Percentiles rank a stretch among this genome's conserved stretches.
phyloP scores from a whole-genome alignment of 768 basidiomycete species.

The Gymnopilus junonius region DNA sequence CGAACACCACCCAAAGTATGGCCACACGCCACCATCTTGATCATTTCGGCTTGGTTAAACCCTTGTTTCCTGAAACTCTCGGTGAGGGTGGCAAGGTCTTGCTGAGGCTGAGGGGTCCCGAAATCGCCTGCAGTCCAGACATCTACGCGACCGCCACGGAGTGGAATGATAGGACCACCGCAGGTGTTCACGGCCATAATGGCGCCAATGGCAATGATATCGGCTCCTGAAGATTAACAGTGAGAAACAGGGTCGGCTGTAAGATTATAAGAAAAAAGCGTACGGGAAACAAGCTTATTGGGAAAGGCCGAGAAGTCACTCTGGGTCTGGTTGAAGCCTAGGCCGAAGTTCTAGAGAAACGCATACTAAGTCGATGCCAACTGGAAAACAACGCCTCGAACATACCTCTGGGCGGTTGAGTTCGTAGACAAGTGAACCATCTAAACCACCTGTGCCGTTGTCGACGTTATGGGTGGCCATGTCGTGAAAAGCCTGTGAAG shows the following conservation, averaged over 20 bases:
- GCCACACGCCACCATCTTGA: constrained; percentile 53
- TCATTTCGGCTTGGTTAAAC: constrained; percentile 51
- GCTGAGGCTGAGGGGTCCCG: constrained; percentile 49
- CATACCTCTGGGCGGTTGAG: constrained; percentile 44
- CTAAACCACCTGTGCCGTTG: constrained; percentile 54
- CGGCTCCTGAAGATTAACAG: constrained; percentile 49
- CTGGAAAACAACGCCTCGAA: neutral
- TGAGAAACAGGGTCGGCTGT: constrained; percentile 34
- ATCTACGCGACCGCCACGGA: constrained; percentile 62
- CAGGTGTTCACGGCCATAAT: constrained; percentile 53
- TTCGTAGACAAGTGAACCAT: constrained; percentile 54
- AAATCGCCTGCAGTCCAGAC: constrained; percentile 20
- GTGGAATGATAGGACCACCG: constrained; percentile 63
- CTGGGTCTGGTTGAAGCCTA: constrained; percentile 47
- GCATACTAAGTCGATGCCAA: neutral
- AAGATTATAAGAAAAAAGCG: constrained; percentile 8
- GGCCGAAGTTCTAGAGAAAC: constrained; percentile 47
- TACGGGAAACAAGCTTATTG: constrained; percentile 49
- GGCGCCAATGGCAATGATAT: constrained; percentile 57
- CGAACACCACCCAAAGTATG: constrained; percentile 56
- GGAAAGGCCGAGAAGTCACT: constrained; percentile 46
- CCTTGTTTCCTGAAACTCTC: constrained; percentile 47
- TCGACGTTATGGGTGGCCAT: constrained; percentile 49
- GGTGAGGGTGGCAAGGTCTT: constrained; percentile 41
- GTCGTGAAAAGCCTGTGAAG: constrained; percentile 54